Conservation (phyloP, 352 stramenopile species). For the Achlya hypogyna region DNA sequence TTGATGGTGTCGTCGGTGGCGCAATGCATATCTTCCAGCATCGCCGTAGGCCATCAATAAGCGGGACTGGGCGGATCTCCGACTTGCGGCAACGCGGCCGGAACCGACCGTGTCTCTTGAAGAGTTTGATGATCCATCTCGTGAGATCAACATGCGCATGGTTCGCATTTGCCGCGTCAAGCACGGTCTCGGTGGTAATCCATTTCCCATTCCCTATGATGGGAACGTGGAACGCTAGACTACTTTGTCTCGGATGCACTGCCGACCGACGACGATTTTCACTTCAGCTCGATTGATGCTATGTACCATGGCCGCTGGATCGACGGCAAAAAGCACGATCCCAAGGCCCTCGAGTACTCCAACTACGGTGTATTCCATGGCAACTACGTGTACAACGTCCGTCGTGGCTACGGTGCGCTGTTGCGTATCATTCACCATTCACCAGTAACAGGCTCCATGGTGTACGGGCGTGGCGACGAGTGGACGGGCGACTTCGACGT, state of each 20-base stretch:
- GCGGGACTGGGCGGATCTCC: constrained; percentile 55
- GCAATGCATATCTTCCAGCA: neutral
- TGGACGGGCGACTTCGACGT: constrained; percentile 38
- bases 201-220: neutral
- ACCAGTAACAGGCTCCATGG: constrained; percentile 29
- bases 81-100: constrained; percentile 45
- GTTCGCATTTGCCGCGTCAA: constrained; percentile 45
- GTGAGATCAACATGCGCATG: constrained; percentile 56
- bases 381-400: constrained; percentile 37
- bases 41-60: constrained; percentile 38
- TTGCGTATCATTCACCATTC: neutral
- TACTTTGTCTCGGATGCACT: constrained; percentile 23
- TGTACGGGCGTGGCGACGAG: constrained; percentile 50
- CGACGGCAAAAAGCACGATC: constrained; percentile 39
- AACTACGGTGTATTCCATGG: constrained; percentile 59
- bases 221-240: constrained; percentile 15
- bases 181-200: constrained; percentile 37
- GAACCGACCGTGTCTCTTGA: constrained; percentile 43
- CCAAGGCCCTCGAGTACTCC: constrained; percentile 43
- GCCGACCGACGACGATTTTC: constrained; percentile 38
- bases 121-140: constrained; percentile 45
- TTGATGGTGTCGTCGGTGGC: neutral
- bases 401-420: constrained; percentile 22
- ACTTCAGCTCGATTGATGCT: constrained; percentile 52
- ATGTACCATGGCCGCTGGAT: constrained; percentile 47